Evolutionary conservation across 345 rosid genomes (phyloP).

Genomic region (Clausena lansium): DNA sequence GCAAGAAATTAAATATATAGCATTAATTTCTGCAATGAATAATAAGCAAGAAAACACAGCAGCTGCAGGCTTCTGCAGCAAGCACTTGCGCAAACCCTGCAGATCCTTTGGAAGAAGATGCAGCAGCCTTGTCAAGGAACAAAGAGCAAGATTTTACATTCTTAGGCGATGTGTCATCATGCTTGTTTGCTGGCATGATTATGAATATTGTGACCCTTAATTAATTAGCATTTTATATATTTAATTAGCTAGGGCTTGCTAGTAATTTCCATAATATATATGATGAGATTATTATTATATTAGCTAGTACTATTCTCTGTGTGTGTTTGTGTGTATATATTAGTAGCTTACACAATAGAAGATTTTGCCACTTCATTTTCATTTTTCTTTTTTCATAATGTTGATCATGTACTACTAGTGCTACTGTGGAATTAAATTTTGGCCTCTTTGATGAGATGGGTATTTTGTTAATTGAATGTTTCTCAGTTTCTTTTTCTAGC

Average conservation of each 20-base stretch:
- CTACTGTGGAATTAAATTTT: not conserved
- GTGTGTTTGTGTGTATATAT: not conserved
- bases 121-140: slow-evolving; percentile 49
- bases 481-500: not conserved
- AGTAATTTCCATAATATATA: not conserved
- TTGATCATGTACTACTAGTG: not conserved
- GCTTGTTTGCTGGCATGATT: slow-evolving; percentile 64
- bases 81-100: slow-evolving; percentile 37
- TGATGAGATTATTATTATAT: not conserved
- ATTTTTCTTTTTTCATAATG: not conserved
- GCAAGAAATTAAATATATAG: not conserved
- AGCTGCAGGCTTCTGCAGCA: slow-evolving; percentile 19
- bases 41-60: slow-evolving; percentile 20
- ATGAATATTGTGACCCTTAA: slow-evolving; percentile 33
- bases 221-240: not conserved
- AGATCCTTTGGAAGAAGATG: slow-evolving; percentile 42
- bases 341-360: not conserved
- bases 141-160: slow-evolving; percentile 59
- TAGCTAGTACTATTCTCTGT: not conserved
- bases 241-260: not conserved
- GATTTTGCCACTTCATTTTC: not conserved
- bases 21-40: slow-evolving; percentile 4
- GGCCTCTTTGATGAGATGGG: not conserved
- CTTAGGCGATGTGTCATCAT: slow-evolving; percentile 58
- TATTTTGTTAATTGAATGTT: not conserved